Percentiles rank a stretch among this genome's conserved stretches.
These are phyloP conservation scores for Solanum acaule DNA, from an alignment of 257 asterid genomes.

Conservation along the genomic window DNA sequence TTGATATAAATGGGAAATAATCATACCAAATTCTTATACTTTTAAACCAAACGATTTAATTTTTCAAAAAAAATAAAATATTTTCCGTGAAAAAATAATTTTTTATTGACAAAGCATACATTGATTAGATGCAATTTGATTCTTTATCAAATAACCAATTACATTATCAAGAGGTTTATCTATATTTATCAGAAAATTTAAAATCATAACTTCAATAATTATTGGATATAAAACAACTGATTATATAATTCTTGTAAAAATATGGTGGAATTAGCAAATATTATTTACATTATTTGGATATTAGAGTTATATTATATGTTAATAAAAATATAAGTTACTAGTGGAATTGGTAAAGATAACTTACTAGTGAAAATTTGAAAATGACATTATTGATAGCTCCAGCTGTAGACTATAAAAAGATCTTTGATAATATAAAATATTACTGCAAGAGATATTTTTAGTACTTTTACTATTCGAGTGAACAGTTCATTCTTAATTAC, in stretches of 20 bases:
- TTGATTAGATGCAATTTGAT: no score
- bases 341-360: neutral
- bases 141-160: no score
- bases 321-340: neutral
- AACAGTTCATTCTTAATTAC: neutral
- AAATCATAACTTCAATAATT: no score
- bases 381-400: neutral
- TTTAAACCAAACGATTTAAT: no score
- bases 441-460: neutral
- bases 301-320: neutral
- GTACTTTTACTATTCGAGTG: neutral
- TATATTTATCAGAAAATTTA: no score
- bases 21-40: no score
- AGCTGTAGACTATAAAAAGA: neutral
- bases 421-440: neutral
- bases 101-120: no score
- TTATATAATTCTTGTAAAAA: neutral
- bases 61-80: no score
- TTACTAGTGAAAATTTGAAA: neutral
- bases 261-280: neutral
- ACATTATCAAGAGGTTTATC: neutral
- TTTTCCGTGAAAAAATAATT: no score
- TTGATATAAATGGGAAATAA: no score
- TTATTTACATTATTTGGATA: neutral
- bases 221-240: neutral